Percentiles rank a stretch among this genome's conserved stretches.
phyloP scores from a whole-genome alignment of 1,139 yeast genomes.

The Candida sp. region DNA sequence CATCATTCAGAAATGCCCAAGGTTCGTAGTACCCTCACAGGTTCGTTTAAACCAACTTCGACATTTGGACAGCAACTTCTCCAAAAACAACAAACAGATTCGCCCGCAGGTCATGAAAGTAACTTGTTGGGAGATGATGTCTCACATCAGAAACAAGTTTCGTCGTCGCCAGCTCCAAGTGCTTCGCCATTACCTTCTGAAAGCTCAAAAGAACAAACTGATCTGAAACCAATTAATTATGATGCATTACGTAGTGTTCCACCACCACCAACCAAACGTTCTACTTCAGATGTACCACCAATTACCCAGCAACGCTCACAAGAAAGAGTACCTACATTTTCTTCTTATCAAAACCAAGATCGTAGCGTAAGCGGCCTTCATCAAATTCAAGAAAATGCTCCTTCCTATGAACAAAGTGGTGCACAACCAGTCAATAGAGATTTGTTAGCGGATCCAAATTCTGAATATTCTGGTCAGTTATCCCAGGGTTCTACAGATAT shows the following conservation, averaged over 20 bases:
- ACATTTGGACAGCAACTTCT: slow-evolving; percentile 63
- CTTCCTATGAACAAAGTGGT: background rate
- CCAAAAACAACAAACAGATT: slow-evolving; percentile 21
- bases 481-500: slow-evolving; percentile 81
- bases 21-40: slow-evolving; percentile 34
- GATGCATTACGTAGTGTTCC: slow-evolving; percentile 49
- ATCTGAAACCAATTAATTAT: slow-evolving; percentile 30
- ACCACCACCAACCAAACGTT: slow-evolving; percentile 35
- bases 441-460: slow-evolving; percentile 49
- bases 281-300: slow-evolving; percentile 10
- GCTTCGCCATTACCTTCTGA: slow-evolving; percentile 3
- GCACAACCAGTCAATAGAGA: slow-evolving; percentile 34
- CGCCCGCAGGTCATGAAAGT: slow-evolving; percentile 17
- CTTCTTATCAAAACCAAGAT: slow-evolving; percentile 3
- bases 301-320: slow-evolving; percentile 9
- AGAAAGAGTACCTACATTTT: slow-evolving; percentile 8
- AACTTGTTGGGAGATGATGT: slow-evolving; percentile 23
- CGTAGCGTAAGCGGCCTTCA: slow-evolving; percentile 1
- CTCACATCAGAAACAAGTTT: slow-evolving; percentile 4
- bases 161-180: slow-evolving; percentile 2
- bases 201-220: slow-evolving; percentile 2
- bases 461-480: slow-evolving; percentile 61
- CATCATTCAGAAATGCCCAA: slow-evolving; percentile 35
- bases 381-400: slow-evolving; percentile 4
- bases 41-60: slow-evolving; percentile 57